phyloP scores from a whole-genome alignment of 169 alveolate genomes.

The Plasmodium knowlesi region DNA sequence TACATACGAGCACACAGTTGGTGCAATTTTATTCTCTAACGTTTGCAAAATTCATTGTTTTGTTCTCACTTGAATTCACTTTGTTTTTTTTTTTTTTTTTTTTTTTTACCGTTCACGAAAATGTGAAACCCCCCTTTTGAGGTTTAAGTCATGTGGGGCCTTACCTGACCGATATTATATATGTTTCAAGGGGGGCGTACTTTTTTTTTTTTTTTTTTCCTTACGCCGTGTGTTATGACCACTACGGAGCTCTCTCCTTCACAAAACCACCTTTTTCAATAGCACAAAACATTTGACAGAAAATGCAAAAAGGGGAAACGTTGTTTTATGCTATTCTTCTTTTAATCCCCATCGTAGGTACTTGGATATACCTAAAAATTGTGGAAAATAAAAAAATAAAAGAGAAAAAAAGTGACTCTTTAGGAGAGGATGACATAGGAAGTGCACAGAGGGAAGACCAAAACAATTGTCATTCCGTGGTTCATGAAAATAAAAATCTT shows the following conservation, averaged over 20 bases:
- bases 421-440: neutral
- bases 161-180: neutral
- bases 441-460: constrained; percentile 1
- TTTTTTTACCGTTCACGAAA: neutral
- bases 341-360: constrained; percentile 24
- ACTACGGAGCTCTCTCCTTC: neutral
- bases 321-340: constrained; percentile 15
- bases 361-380: constrained; percentile 21
- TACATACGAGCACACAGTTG: neutral
- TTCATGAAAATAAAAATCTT: neutral
- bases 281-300: neutral
- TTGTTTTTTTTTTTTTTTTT: neutral
- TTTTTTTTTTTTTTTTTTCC: neutral
- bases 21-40: neutral
- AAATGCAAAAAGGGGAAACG: constrained; percentile 4
- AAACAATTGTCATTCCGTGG: constrained; percentile 32
- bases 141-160: neutral
- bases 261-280: too few relatives aligned
- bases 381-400: constrained; percentile 5
- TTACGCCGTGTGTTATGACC: neutral
- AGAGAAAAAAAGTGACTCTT: neutral
- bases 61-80: neutral
- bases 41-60: neutral
- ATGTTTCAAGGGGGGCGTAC: neutral
- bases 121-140: neutral